phyloP scores from a whole-genome alignment of 345 rosid genomes.

The Pistacia atlantica region DNA sequence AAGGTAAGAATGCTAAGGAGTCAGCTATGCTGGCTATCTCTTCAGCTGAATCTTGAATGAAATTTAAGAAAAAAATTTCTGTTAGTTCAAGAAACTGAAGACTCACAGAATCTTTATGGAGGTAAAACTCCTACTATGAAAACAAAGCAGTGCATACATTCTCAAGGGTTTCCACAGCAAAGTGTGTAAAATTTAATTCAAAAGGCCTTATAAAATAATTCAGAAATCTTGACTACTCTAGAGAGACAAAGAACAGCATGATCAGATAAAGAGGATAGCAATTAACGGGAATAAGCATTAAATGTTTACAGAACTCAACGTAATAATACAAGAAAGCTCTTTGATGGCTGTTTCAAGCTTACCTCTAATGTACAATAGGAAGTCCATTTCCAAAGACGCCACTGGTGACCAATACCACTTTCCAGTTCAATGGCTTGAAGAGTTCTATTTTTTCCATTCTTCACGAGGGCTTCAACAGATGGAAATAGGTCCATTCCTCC shows the following conservation, averaged over 20 bases:
- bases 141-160: background rate
- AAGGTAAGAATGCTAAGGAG: background rate
- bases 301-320: background rate
- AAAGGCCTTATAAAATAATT: background rate
- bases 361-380: slow-evolving; percentile 94
- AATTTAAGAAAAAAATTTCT: background rate
- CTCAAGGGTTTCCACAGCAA: background rate
- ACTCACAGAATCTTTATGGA: background rate
- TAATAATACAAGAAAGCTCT: background rate
- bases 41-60: background rate
- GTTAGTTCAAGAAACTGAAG: slow-evolving; percentile 14
- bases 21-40: background rate
- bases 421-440: slow-evolving; percentile 93
- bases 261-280: background rate
- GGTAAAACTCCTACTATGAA: background rate
- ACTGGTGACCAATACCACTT: too few species aligned
- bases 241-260: background rate
- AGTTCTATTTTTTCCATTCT: slow-evolving; percentile 77
- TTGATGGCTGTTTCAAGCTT: slow-evolving; percentile 10
- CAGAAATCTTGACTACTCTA: background rate
- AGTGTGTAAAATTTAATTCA: slow-evolving; percentile 13
- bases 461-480: slow-evolving; percentile 75
- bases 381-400: slow-evolving; percentile 99
- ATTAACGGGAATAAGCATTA: background rate
- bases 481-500: slow-evolving; percentile 86